Percentiles rank a stretch among this genome's conserved stretches.
Evolutionary conservation across 805 yeast species (phyloP).

Genomic region (Spathaspora arborariae): DNA sequence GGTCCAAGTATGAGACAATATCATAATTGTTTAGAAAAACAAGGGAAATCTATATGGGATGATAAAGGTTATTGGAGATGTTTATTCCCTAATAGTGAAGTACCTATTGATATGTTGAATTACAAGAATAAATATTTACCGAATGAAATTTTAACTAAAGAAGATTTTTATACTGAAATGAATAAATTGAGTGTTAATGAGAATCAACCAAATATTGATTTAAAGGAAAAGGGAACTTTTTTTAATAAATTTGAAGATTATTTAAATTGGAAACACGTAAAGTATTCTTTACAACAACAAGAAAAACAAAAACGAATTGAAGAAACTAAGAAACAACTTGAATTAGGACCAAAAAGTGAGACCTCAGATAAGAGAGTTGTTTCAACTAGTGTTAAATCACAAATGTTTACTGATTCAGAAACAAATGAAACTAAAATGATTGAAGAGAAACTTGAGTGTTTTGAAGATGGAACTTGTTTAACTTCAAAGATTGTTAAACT

Average conservation of each 20-base stretch:
- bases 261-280: slow-evolving; percentile 62
- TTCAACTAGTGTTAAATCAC: slow-evolving; percentile 24
- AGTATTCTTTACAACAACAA: slow-evolving; percentile 41
- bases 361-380: slow-evolving; percentile 14
- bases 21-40: slow-evolving; percentile 55
- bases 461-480: slow-evolving; percentile 33
- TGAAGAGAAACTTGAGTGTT: slow-evolving; percentile 31
- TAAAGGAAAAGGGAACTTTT: slow-evolving; percentile 52
- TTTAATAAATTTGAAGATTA: slow-evolving; percentile 64
- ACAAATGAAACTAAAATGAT: slow-evolving; percentile 25
- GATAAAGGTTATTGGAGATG: slow-evolving; percentile 86
- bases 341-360: neutral
- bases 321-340: neutral
- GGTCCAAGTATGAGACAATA: slow-evolving; percentile 59
- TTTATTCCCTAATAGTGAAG: slow-evolving; percentile 59
- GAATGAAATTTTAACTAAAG: slow-evolving; percentile 44
- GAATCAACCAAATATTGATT: slow-evolving; percentile 20
- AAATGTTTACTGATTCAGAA: slow-evolving; percentile 22
- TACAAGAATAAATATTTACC: slow-evolving; percentile 21
- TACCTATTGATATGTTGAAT: slow-evolving; percentile 29
- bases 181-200: slow-evolving; percentile 9
- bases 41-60: slow-evolving; percentile 83
- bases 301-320: slow-evolving; percentile 7
- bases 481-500: slow-evolving; percentile 27
- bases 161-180: slow-evolving; percentile 48